Conservation (phyloP, 345 rosid genomes). For the Carallia pectinifolia region DNA sequence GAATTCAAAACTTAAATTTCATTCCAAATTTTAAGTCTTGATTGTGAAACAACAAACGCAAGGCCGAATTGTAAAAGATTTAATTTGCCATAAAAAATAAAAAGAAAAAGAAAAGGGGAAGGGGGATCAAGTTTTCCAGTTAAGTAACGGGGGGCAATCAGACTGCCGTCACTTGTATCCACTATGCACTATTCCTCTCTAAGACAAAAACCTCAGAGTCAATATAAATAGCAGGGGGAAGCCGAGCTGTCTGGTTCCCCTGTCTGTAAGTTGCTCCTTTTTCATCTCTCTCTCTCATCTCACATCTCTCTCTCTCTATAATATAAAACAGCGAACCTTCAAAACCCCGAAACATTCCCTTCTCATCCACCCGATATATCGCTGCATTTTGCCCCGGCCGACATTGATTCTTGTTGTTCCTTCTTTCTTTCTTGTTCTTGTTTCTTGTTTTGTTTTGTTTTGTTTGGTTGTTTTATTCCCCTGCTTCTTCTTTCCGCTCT, state of each 20-base stretch:
- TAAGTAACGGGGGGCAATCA: constrained; percentile 36
- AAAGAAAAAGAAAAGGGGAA: too few relatives aligned
- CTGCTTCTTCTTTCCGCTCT: too few relatives aligned
- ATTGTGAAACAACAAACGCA: too few relatives aligned
- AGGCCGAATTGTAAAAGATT: too few relatives aligned
- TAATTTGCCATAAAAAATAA: too few relatives aligned
- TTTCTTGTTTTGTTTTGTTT: background rate
- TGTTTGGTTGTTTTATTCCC: background rate
- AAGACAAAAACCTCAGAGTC: background rate
- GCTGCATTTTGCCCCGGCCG: background rate
- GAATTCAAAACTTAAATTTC: too few relatives aligned
- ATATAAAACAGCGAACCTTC: background rate
- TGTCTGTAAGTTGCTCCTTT: constrained; percentile 13
- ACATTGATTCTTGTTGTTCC: too few relatives aligned
- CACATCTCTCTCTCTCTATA: constrained; percentile 1
- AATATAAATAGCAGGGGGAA: constrained; percentile 13
- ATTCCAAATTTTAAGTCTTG: too few relatives aligned
- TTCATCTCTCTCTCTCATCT: background rate
- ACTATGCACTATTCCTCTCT: constrained; percentile 25
- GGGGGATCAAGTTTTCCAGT: constrained; percentile 31
- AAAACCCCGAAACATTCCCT: too few relatives aligned
- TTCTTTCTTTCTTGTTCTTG: background rate
- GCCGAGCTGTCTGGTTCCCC: constrained; percentile 27
- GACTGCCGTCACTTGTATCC: constrained; percentile 40
- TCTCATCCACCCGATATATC: too few relatives aligned